Percentiles rank a stretch among this genome's conserved stretches.
Conservation (phyloP, 257 asterid species). For the Primulina tabacum region DNA sequence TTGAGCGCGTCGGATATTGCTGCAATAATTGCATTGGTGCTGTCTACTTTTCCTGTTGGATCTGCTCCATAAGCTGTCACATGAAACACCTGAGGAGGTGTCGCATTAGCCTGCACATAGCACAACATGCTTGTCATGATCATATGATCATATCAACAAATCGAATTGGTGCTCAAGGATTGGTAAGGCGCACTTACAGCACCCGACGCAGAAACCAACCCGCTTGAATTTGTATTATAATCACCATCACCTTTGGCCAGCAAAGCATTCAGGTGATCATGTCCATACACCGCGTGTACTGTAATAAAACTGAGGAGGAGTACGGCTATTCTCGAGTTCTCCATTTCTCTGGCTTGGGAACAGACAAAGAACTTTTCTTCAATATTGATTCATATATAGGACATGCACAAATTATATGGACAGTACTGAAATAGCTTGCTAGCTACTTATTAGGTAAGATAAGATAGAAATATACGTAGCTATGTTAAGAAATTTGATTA, state of each 20-base stretch:
- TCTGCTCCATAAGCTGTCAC: slow-evolving; percentile 84
- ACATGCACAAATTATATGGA: not conserved
- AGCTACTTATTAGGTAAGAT: not conserved
- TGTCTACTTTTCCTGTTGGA: slow-evolving; percentile 69
- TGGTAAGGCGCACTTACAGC: no score
- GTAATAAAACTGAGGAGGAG: not conserved
- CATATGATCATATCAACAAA: no score
- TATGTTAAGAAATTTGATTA: not conserved
- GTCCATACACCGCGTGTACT: no score
- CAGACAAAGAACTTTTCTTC: not conserved
- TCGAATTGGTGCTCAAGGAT: no score
- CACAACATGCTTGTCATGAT: no score
- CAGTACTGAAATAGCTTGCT: not conserved
- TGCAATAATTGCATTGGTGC: slow-evolving; percentile 59
- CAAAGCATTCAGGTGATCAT: no score
- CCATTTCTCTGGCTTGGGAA: not conserved
- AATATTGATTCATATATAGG: no score
- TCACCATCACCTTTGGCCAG: no score
- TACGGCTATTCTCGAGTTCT: not conserved
- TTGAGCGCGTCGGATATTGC: slow-evolving; percentile 68
- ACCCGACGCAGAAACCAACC: no score
- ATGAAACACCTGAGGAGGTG: slow-evolving; percentile 42
- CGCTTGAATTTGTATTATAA: no score
- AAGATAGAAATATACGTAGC: not conserved
- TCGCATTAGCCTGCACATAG: slow-evolving; percentile 24